Conservation (phyloP, 2,329 filamentous ascomycete species). For the Trichophyton simii region DNA sequence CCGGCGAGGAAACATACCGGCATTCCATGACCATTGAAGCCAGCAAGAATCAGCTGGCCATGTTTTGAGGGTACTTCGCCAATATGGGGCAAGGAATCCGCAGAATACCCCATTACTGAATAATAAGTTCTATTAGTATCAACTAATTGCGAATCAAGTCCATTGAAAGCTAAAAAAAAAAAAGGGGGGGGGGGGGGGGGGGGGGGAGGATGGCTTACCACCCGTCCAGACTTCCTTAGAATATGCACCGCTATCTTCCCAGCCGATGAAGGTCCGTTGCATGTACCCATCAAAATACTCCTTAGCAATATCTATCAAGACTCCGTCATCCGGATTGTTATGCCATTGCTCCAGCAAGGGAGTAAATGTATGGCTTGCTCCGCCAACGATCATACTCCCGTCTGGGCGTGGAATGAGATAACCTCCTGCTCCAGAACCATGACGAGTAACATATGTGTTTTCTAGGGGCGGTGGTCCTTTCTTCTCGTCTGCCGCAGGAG, state of each 20-base stretch:
- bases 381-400: constrained; percentile 49
- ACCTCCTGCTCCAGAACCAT: constrained; percentile 46
- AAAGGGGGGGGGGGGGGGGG: too few species aligned
- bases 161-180: neutral
- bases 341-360: constrained; percentile 33
- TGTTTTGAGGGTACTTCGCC: constrained; percentile 35
- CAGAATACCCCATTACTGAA: constrained; percentile 40
- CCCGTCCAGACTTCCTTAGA: constrained; percentile 26
- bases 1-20: constrained; percentile 50
- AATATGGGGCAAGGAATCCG: constrained; percentile 42
- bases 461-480: constrained; percentile 17
- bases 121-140: constrained; percentile 11
- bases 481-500: constrained; percentile 5
- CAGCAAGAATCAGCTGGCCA: constrained; percentile 44
- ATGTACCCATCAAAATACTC: constrained; percentile 30
- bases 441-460: constrained; percentile 51
- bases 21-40: constrained; percentile 58
- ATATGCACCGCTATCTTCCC: constrained; percentile 24
- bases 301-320: constrained; percentile 35
- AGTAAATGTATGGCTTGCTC: constrained; percentile 39
- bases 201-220: constrained; percentile 16
- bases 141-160: neutral
- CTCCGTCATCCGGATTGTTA: constrained; percentile 34
- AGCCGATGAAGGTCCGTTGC: constrained; percentile 26
- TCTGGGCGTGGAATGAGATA: constrained; percentile 51